Conservation (phyloP, 108 stramenopile species). For the Thalassiosira profunda region DNA sequence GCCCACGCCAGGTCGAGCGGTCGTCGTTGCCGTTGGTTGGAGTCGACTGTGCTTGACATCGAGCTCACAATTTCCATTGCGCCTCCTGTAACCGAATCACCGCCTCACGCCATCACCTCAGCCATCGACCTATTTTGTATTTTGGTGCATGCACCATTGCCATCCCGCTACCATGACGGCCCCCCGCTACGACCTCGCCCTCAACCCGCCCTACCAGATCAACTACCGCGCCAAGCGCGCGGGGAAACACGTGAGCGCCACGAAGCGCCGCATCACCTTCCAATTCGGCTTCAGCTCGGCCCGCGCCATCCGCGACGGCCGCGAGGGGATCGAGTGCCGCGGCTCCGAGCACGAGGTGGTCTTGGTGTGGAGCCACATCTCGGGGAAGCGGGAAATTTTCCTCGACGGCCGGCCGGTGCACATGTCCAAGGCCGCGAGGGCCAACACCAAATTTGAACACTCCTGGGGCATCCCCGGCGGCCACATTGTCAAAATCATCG, state of each 20-base stretch:
- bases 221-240: conserved; percentile 47
- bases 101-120: no score
- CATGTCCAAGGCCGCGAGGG: conserved; percentile 48
- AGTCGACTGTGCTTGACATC: no score
- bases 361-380: conserved; percentile 47
- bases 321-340: conserved; percentile 42
- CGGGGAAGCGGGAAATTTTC: conserved; percentile 48
- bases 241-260: conserved; percentile 38
- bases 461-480: conserved; percentile 58
- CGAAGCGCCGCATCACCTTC: conserved; percentile 51
- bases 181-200: conserved; percentile 36
- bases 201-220: conserved; percentile 52
- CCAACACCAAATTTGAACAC: conserved; percentile 65
- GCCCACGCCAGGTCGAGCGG: no score
- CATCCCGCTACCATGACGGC: no score
- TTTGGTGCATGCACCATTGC: no score
- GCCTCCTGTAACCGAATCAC: no score
- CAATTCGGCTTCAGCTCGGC: conserved; percentile 44
- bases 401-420: conserved; percentile 65
- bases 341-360: conserved; percentile 60
- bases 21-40: no score
- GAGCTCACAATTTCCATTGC: no score
- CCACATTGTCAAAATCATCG: conserved; percentile 68
- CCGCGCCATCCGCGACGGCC: conserved; percentile 32
- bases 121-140: no score